Base-by-base conservation (phyloP, 257 asterid species). In the Ballota nigra region DNA sequence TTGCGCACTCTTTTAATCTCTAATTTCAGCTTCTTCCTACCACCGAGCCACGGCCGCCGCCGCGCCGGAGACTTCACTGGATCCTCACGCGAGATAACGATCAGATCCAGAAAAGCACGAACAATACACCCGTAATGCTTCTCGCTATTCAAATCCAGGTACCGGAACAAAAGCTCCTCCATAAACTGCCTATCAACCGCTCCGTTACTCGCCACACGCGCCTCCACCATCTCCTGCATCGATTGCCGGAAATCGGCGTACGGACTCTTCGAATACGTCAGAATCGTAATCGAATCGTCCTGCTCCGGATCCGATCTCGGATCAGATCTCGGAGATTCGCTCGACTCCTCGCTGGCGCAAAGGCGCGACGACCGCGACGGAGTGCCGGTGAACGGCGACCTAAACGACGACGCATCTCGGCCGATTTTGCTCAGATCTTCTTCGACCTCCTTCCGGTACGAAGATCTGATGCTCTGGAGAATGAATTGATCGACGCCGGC, bases 111-210 rank as follows among this genome's bases (percentile, higher is more conserved):
- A 33, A 92, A 92, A 7, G 97, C 93, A 51, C 79, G 73, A 13
- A 86, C 71, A 41, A 92, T 83, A 71, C 51, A 72, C 71, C 76
- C 77, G 34, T 78, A 75, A 4, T 82, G 83, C 8, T 79, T 87
- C 81, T 82, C 83, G 41, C 85, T 84, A 56, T 92, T 92, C 78
- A 92, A 23, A 62, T 90, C 81, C 79, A 90, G 69, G 65, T 83
- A 90, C 47, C 89, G 80, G 63, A 86, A 79, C 80, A 92, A 60
- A 23, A 92, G 80, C 75, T 87, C 93, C 73, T 90, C 95, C 97
- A 90, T 77, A 69, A 87, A 92, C 71, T 82, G 89, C 90, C 95
- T 84, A 2, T 92, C 83, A 47, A 92, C 78, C 52, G 66, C 75
- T 26, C 89, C 95, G 31, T 34, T 52, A 8, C 72, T 82, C 38